Base-by-base conservation (phyloP, 1,284 basidiomycete genomes). In the Tilletiopsis washingtonensis region DNA sequence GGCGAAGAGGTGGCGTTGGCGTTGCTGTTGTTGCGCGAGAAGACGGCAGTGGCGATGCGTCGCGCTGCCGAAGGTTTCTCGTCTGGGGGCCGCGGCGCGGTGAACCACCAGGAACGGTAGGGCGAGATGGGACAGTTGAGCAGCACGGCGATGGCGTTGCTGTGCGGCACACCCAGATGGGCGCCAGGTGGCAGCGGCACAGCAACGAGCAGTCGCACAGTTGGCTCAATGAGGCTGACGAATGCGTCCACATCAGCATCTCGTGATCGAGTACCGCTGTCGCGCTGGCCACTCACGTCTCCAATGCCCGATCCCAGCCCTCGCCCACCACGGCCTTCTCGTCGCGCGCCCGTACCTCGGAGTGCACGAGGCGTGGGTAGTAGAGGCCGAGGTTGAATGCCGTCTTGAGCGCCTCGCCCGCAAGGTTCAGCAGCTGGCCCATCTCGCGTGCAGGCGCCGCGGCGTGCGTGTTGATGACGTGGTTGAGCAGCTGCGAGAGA, bases 331-430 rank as follows among this genome's bases (percentile, higher is more conserved):
- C 43, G 3, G 61, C 46, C 17, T 29, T 36, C 3, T 15, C 12
- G 9, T 44, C 7, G 24, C 4, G 25, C 7, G 40, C 3, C 25
- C 43, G 19, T 54, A 21, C 5, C 24, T 21, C 32, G 40, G 12
- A 36, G 26, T 36, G 24, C 1, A 46, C 45, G 34, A 65, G 53
- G 14, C 64, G 43, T 5, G 66, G 64, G 34, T 65, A 67, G 53
- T 69, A 67, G 9, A 69, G 57, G 29, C 59, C 51, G 19, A 69
- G 49, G 47, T 69, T 69, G 54, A 69, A 69, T 32, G 61, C 52
- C 0, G 58, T 57, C 41, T 69, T 69, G 48, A 67, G 59, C 24
- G 64, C 34, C 40, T 69, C 66, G 0, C 60, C 54, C 17, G 32
- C 32, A 12, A 17, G 12, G 17, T 34, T 34, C 32, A 11, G 32